Evolutionary conservation across 2,329 filamentous ascomycete species (phyloP), one percentile per base, ranked within the genome.

Genomic region (Fusarium nematophilum): DNA sequence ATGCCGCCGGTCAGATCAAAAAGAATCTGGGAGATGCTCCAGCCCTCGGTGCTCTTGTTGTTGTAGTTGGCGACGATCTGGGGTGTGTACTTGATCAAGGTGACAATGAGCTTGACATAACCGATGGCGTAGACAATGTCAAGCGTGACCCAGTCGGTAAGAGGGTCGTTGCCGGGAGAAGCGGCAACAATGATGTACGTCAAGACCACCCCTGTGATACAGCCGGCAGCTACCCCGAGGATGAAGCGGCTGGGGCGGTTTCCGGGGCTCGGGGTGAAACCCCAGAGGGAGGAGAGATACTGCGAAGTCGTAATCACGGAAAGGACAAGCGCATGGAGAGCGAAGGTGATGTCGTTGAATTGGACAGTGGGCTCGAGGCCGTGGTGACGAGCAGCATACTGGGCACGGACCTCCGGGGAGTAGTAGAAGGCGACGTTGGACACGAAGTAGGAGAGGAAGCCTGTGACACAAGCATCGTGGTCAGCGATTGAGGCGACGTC

Each of bases 61-160:
- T 88, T 87, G 73, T 90, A 93, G 79, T 98, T 98, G 66, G 90
- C 83, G 69, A 90, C 82, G 30, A 91, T 86, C 80, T 97, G 93
- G 5, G 95, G 95, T 39, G 92, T 88, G 76, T 97, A 98, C 78
- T 99, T 99, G 76, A 96, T 85, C 21, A 97, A 79, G 0, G 94
- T 97, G 64, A 96, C 86, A 49, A 93, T 75, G 27, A 99, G 82
- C 78, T 99, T 99, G 72, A 96, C 89, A 72, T 96, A 96, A 34
- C 91, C 92, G 26, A 96, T 79, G 10, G 90, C 85, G 70, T 88
- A 87, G 42, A 86, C 80, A 46, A 86, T 80, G 68, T 90, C 87
- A 34, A 90, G 82, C 76, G 82, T 86, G 48, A 83, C 83, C 86
- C 86, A 89, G 45, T 79, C 78, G 33, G 67, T 75, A 23, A 68